Percentiles rank a stretch among this genome's conserved stretches.
phyloP scores from a whole-genome alignment of 78 protist genomes.

The Planoprotostelium fungivorum region DNA sequence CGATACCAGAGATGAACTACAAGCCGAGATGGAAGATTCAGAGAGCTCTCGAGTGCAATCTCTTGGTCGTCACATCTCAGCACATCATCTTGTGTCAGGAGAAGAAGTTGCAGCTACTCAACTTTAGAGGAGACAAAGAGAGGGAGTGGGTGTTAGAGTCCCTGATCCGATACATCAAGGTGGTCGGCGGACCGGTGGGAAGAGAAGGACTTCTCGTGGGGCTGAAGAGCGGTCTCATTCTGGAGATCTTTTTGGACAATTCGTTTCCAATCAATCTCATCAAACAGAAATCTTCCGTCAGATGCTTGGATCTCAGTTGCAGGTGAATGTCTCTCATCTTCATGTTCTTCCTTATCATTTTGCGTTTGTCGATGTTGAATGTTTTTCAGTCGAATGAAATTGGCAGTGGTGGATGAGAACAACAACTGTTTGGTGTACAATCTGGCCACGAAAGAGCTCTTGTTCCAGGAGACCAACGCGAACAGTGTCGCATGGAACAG shows the following conservation, averaged over 20 bases:
- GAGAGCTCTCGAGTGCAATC: slow-evolving; percentile 39
- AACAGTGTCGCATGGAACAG: slow-evolving; percentile 1
- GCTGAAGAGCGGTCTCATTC: slow-evolving; percentile 46
- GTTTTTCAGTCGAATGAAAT: slow-evolving; percentile 16
- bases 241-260: slow-evolving; percentile 75
- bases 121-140: slow-evolving; percentile 16
- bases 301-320: slow-evolving; percentile 70
- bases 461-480: slow-evolving; percentile 1
- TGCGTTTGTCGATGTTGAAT: not conserved
- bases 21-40: slow-evolving; percentile 6
- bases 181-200: slow-evolving; percentile 71
- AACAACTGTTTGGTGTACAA: slow-evolving; percentile 47
- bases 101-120: slow-evolving; percentile 19
- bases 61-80: slow-evolving; percentile 50
- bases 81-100: slow-evolving; percentile 60
- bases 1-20: slow-evolving; percentile 5
- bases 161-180: slow-evolving; percentile 76
- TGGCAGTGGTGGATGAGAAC: slow-evolving; percentile 69
- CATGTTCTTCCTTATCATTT: not conserved
- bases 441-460: slow-evolving; percentile 29
- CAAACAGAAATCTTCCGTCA: slow-evolving; percentile 15
- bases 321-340: not conserved
- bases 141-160: slow-evolving; percentile 77
- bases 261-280: slow-evolving; percentile 60
- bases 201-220: slow-evolving; percentile 71